Base-by-base conservation (phyloP, 371 early-diverging fungal species). In the Mucor irregularis region DNA sequence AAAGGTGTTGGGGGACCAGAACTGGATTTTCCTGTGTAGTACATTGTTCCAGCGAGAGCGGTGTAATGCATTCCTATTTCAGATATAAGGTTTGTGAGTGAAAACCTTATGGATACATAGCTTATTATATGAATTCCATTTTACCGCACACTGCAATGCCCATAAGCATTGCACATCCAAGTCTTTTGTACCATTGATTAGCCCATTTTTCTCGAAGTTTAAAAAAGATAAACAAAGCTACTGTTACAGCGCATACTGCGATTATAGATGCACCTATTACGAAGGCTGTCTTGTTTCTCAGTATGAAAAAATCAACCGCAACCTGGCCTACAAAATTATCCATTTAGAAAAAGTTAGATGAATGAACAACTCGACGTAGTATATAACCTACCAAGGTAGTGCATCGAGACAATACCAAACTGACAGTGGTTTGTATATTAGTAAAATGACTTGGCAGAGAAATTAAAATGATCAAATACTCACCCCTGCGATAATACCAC, bases 51-150 rank as follows among this genome's bases (percentile, higher is more conserved):
- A 5, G 56, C 64, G 51, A 78, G 61, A 16, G 70, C 74, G 17
- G 71, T 72, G 49, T 74, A 74, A 48, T 78, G 78, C 78, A 78
- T 78, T 11, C 78, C 78, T 73, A 47, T 19, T 16, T 26, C 3
- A n/a, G 13, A 31, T 47, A n/a, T 26, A 34, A 21, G 11, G 13
- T 51, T 51, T 29, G 51, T 35, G 40, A 51, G 17, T 37, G 10
- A 24, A 39, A 39, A 19, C 21, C 19, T 37, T 22, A 16, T 1
- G 28, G 31, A 42, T n/a, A 34, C 25, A 22, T 24, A 10, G 35
- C 19, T 19, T 33, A 11, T 28, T 29, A 37, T 24, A 42, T 17
- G 14, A 56, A 29, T 39, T 1, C n/a, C 17, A 33, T 17, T 33
- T 34, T 72, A 73, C 76, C 76, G 59, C 71, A 74, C 0, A 70